Percentiles rank a stretch among this genome's conserved stretches.
These are phyloP conservation scores for Candida verbasci DNA, from an alignment of 805 yeast species.

Conservation along the genomic window DNA sequence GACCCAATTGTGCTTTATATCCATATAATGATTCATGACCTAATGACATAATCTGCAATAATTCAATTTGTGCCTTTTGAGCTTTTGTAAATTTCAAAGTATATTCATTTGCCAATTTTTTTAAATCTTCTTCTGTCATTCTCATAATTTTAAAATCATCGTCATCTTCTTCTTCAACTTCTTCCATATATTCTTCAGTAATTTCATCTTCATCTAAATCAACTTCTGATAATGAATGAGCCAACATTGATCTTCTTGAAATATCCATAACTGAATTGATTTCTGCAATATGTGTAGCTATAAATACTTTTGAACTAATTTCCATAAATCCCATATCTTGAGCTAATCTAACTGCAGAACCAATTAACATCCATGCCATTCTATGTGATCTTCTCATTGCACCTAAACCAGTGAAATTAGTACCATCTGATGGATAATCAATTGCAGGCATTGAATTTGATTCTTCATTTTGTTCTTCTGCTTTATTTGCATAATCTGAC, in stretches of 20 bases:
- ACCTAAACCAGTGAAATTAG: conserved; percentile 65
- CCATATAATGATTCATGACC: conserved; percentile 84
- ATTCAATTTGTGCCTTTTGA: conserved; percentile 76
- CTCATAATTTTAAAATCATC: conserved; percentile 28
- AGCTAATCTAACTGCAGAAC: conserved; percentile 80
- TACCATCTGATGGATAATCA: conserved; percentile 24
- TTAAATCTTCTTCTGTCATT: conserved; percentile 31
- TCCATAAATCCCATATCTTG: conserved; percentile 83
- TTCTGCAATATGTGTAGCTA: conserved; percentile 84
- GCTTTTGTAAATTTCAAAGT: conserved; percentile 49
- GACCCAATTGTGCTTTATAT: conserved; percentile 50
- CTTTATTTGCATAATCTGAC: conserved; percentile 73
- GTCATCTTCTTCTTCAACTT: conserved; percentile 21
- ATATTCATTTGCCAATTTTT: conserved; percentile 20
- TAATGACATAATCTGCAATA: conserved; percentile 71
- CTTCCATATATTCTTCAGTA: conserved; percentile 26
- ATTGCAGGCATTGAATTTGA: conserved; percentile 6
- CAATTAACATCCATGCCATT: conserved; percentile 92
- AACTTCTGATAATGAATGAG: conserved; percentile 66
- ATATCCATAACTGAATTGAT: conserved; percentile 77
- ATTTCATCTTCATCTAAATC: conserved; percentile 47
- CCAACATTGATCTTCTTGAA: conserved; percentile 73
- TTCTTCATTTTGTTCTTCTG: conserved; percentile 35
- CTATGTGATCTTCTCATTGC: conserved; percentile 84
- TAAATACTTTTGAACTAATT: conserved; percentile 63